Percentiles rank a stretch among this genome's conserved stretches.
Evolutionary conservation across 164 flowering plant genomes (phyloP).

Genomic region (Vitis rupestris): DNA sequence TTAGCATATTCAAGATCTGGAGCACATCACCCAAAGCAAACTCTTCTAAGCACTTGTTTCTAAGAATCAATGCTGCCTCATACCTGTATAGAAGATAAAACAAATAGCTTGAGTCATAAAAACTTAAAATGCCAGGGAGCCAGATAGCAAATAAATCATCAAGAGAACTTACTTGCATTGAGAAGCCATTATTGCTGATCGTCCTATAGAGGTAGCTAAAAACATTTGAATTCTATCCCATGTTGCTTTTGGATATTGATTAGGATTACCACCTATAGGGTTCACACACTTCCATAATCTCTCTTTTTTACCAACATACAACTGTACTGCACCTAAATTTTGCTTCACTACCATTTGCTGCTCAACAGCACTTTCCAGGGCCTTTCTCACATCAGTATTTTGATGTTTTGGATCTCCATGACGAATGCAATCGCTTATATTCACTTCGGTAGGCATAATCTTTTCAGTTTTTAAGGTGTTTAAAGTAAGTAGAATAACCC

Average conservation of each 20-base stretch:
- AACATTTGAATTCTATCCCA: slow-evolving; percentile 72
- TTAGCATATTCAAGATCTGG: slow-evolving; percentile 65
- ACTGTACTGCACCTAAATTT: slow-evolving; percentile 45
- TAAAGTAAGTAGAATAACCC: slow-evolving; percentile 67
- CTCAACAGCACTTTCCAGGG: slow-evolving; percentile 64
- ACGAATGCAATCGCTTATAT: slow-evolving; percentile 71
- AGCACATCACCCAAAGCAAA: slow-evolving; percentile 69
- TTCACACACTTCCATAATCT: slow-evolving; percentile 77
- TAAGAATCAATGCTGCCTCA: slow-evolving; percentile 68
- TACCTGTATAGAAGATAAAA: slow-evolving; percentile 41
- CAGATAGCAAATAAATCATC: neutral
- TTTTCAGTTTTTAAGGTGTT: slow-evolving; percentile 68
- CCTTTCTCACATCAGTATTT: slow-evolving; percentile 64
- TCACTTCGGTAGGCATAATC: slow-evolving; percentile 73
- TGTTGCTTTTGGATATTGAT: slow-evolving; percentile 42
- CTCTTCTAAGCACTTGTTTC: slow-evolving; percentile 52
- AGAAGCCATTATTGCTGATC: slow-evolving; percentile 56
- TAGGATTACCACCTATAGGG: slow-evolving; percentile 53
- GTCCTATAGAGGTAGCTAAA: slow-evolving; percentile 56
- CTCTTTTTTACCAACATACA: slow-evolving; percentile 62
- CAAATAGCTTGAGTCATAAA: neutral
- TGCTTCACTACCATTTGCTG: slow-evolving; percentile 63
- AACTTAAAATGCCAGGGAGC: neutral
- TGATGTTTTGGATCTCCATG: slow-evolving; percentile 60
- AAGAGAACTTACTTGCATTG: slow-evolving; percentile 58